A percentile compares a stretch with the other conserved stretches of the same genome.
These are phyloP conservation scores for Penicillium sp. DNA, from an alignment of 2,329 filamentous ascomycete genomes.

Conservation along the genomic window DNA sequence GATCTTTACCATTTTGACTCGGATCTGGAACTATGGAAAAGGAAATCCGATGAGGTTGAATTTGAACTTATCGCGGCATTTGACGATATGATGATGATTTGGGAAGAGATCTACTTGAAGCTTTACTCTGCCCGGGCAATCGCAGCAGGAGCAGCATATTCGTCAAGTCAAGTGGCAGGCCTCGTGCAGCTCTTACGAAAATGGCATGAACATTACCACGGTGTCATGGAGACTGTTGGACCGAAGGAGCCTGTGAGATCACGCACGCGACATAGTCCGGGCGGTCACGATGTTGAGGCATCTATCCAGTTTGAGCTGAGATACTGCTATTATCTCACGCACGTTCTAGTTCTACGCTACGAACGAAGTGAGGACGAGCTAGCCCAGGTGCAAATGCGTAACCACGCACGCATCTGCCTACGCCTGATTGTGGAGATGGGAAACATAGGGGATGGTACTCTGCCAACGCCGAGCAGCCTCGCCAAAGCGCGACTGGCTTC, in stretches of 20 bases:
- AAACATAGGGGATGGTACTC: not conserved
- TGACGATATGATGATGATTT: conserved; percentile 1
- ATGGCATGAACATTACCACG: conserved; percentile 3
- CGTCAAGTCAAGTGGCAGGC: not conserved
- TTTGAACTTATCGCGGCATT: not conserved
- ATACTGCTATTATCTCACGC: conserved; percentile 8
- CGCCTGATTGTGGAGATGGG: not conserved
- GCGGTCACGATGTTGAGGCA: not conserved
- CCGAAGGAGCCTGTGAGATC: not conserved
- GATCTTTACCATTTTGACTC: conserved; percentile 9
- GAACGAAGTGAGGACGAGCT: not conserved
- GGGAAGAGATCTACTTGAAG: conserved; percentile 4
- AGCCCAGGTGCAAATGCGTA: not conserved
- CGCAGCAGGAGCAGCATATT: not conserved
- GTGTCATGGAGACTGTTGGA: not conserved
- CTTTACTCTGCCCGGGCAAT: conserved; percentile 5
- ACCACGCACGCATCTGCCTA: conserved; percentile 2
- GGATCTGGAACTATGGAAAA: conserved; percentile 1
- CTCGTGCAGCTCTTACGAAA: not conserved
- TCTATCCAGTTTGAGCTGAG: conserved; percentile 5
- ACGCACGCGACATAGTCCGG: not conserved
- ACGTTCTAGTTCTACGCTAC: not conserved
- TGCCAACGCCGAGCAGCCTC: not conserved
- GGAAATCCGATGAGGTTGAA: not conserved
- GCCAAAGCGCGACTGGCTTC: not conserved